These are phyloP conservation scores for Cylindrotheca closterium DNA, from an alignment of 108 stramenopile species.

Conservation along the genomic window DNA sequence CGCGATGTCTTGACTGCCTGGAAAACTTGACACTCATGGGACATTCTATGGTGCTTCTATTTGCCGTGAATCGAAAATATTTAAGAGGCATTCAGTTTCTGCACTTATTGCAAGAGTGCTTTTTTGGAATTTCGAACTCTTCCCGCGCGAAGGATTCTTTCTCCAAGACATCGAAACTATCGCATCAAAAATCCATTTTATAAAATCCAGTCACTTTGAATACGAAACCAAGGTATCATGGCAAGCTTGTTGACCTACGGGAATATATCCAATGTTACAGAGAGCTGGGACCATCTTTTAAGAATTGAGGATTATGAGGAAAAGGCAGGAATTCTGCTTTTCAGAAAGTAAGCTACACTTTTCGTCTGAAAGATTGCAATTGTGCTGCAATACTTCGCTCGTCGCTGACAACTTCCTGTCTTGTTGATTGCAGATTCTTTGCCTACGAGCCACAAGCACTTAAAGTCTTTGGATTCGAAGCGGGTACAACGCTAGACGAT, in stretches of 20 bases:
- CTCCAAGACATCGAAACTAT: no score
- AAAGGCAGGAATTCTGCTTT: background rate
- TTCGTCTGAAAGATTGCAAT: background rate
- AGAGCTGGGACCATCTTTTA: background rate
- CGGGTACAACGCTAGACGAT: background rate
- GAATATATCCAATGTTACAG: background rate
- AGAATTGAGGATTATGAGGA: background rate
- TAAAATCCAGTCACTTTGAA: no score
- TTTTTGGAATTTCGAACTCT: no score
- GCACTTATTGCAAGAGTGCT: no score
- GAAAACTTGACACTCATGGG: no score
- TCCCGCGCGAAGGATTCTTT: no score
- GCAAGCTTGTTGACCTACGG: background rate
- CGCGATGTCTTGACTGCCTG: no score
- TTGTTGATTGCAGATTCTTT: constrained; percentile 21
- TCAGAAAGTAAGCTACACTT: background rate
- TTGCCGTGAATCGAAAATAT: no score
- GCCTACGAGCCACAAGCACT: constrained; percentile 22
- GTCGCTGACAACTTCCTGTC: background rate
- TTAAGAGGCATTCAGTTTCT: no score
- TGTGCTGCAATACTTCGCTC: background rate
- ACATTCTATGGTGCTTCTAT: no score
- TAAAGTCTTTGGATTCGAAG: constrained; percentile 15
- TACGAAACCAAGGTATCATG: no score
- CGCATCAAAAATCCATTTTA: no score